phyloP scores from a whole-genome alignment of 2,329 filamentous ascomycete species.

The Pseudohalonectria lignicola region DNA sequence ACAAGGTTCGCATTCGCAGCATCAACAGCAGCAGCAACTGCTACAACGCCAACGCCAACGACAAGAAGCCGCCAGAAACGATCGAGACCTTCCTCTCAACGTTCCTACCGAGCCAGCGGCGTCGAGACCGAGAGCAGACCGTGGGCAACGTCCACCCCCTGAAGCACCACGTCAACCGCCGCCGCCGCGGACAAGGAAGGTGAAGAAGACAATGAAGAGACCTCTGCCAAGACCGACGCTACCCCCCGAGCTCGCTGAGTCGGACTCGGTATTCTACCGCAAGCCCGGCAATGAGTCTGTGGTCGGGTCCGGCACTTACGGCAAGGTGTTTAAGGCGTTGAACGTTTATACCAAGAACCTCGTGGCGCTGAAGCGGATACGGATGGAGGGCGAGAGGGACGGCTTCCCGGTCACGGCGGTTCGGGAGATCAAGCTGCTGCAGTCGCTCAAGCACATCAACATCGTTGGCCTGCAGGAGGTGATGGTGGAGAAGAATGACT shows the following conservation, averaged over 20 bases:
- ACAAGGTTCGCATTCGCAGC: no score
- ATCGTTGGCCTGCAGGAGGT: constrained; percentile 79
- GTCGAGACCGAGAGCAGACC: constrained; percentile 20
- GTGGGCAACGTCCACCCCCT: constrained; percentile 1
- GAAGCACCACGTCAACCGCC: constrained; percentile 15
- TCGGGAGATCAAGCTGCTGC: constrained; percentile 83
- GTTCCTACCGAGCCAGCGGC: constrained; percentile 45
- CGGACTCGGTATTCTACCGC: constrained; percentile 85
- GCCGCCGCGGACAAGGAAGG: constrained; percentile 43
- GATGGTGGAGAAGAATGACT: constrained; percentile 98
- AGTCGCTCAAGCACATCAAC: constrained; percentile 72
- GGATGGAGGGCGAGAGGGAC: constrained; percentile 87
- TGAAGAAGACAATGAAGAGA: constrained; percentile 59
- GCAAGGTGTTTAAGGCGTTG: constrained; percentile 88
- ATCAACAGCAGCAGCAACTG: background rate
- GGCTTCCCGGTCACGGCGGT: constrained; percentile 87
- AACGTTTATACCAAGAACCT: constrained; percentile 82
- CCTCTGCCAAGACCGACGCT: constrained; percentile 62
- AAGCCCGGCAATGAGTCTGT: constrained; percentile 98
- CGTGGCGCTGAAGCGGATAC: constrained; percentile 81
- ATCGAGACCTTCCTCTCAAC: constrained; percentile 32
- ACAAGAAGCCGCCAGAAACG: constrained; percentile 13
- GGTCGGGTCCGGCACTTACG: constrained; percentile 89
- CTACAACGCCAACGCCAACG: no score
- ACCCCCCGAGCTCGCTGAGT: constrained; percentile 59